Percentiles rank a stretch among this genome's conserved stretches.
Conservation (phyloP, 192 early-diverging fungal genomes). For the Kickxella alabastrina region DNA sequence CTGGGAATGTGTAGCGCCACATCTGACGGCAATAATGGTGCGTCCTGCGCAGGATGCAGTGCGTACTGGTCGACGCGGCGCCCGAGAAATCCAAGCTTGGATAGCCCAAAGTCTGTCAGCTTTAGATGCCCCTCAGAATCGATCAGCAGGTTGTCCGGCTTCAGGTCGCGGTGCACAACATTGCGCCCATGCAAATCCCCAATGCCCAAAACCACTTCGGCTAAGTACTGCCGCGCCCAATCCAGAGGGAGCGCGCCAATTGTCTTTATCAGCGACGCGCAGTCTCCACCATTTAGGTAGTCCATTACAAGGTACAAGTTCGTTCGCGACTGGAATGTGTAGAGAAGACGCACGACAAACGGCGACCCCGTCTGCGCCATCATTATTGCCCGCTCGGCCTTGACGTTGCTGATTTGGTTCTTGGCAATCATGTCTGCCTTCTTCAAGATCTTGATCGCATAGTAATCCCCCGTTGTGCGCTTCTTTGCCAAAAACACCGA, state of each 20-base stretch:
- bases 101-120: constrained; percentile 89
- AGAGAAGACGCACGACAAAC: constrained; percentile 84
- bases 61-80: constrained; percentile 40
- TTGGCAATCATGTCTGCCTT: constrained; percentile 91
- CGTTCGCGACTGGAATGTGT: constrained; percentile 83
- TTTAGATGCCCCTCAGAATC: constrained; percentile 86
- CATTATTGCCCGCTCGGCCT: constrained; percentile 58
- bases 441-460: constrained; percentile 85
- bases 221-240: constrained; percentile 84
- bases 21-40: neutral
- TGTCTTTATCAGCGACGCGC: constrained; percentile 68
- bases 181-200: constrained; percentile 82
- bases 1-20: neutral
- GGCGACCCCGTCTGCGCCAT: constrained; percentile 80
- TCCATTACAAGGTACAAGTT: constrained; percentile 88
- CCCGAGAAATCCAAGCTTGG: constrained; percentile 44
- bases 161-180: constrained; percentile 80
- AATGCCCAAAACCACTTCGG: constrained; percentile 81
- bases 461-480: constrained; percentile 76
- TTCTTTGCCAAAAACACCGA: constrained; percentile 85
- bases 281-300: constrained; percentile 84
- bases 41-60: neutral
- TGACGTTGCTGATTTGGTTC: constrained; percentile 58
- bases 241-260: constrained; percentile 70
- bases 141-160: constrained; percentile 83